Percentiles rank a stretch among this genome's conserved stretches.
These are phyloP conservation scores for Haplosporangium sp. DNA, from an alignment of 371 early-diverging fungal genomes.

Conservation along the genomic window DNA sequence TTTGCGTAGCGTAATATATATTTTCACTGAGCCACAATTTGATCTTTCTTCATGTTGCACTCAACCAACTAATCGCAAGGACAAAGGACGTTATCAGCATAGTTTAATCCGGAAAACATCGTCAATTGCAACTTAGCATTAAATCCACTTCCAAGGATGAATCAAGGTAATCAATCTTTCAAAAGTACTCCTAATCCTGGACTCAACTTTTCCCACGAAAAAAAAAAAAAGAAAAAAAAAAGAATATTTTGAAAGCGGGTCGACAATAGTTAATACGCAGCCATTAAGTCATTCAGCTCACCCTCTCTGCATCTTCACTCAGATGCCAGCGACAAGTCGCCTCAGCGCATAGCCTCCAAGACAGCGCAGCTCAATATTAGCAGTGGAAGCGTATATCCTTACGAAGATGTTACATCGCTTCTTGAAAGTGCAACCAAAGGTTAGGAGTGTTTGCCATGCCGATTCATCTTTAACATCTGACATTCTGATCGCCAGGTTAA, in stretches of 20 bases:
- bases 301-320: neutral
- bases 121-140: neutral
- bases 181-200: neutral
- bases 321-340: constrained; percentile 14
- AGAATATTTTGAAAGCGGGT: no score
- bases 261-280: neutral
- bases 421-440: constrained; percentile 67
- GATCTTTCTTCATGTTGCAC: no score
- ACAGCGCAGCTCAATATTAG: constrained; percentile 21
- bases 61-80: no score
- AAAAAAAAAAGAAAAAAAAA: no score
- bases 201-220: no score
- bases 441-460: constrained; percentile 24
- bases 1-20: no score
- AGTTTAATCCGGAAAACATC: no score
- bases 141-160: neutral
- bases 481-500: neutral
- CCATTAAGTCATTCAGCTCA: neutral
- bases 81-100: no score
- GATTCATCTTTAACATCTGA: neutral
- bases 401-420: constrained; percentile 66
- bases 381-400: constrained; percentile 32
- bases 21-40: no score
- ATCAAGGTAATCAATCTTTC: constrained; percentile 13
- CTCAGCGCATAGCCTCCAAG: constrained; percentile 26